phyloP scores from a whole-genome alignment of 148 eudicot genomes.

The Fallopia convolvulus region DNA sequence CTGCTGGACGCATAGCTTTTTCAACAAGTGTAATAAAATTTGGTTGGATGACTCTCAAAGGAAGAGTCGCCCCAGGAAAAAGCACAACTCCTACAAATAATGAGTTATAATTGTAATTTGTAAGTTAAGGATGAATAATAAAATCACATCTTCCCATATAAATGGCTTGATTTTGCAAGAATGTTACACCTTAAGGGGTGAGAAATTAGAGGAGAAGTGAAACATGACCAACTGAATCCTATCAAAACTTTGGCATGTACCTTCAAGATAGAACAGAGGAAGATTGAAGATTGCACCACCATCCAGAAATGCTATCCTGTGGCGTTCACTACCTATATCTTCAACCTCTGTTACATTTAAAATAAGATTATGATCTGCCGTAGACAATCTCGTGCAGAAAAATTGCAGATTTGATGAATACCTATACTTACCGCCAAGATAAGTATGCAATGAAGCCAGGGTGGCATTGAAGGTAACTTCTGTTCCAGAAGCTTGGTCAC shows the following conservation, averaged over 20 bases:
- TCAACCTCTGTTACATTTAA: constrained; percentile 65
- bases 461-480: constrained; percentile 47
- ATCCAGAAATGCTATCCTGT: constrained; percentile 63
- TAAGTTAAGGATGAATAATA: neutral
- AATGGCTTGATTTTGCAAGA: neutral
- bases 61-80: constrained; percentile 93
- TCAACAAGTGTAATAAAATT: constrained; percentile 70
- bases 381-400: neutral
- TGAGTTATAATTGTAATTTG: neutral
- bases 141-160: neutral
- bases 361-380: constrained; percentile 9
- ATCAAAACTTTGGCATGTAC: constrained; percentile 22
- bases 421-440: constrained; percentile 79
- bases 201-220: neutral
- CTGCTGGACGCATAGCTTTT: constrained; percentile 64
- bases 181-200: neutral
- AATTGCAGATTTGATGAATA: neutral
- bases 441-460: constrained; percentile 77
- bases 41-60: constrained; percentile 65
- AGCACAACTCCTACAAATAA: constrained; percentile 65
- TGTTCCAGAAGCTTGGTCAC: constrained; percentile 37
- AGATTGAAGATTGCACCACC: constrained; percentile 64
- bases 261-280: constrained; percentile 82
- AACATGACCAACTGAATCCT: neutral
- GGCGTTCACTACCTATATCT: constrained; percentile 46